A percentile compares a stretch with the other conserved stretches of the same genome.
phyloP scores from a whole-genome alignment of 108 stramenopile genomes.

The Cyclotella kingstonii region DNA sequence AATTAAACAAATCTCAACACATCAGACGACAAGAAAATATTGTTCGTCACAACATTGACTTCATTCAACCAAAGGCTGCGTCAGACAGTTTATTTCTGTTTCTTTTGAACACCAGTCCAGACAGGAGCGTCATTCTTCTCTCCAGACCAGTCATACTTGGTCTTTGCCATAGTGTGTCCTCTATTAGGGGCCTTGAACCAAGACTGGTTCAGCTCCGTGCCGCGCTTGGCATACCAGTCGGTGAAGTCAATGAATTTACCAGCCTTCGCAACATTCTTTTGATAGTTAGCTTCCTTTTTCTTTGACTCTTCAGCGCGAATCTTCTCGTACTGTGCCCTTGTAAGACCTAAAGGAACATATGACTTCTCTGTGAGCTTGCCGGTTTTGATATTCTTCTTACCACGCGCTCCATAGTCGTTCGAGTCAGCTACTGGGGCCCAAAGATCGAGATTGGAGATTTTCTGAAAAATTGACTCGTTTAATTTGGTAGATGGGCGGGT shows the following conservation, averaged over 20 bases:
- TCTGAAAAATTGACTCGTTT: slow-evolving; percentile 48
- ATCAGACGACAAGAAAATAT: no score
- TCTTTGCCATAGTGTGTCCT: slow-evolving; percentile 85
- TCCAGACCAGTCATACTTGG: slow-evolving; percentile 74
- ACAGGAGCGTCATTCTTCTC: slow-evolving; percentile 30
- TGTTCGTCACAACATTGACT: no score
- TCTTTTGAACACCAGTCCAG: slow-evolving; percentile 31
- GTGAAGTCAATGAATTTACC: slow-evolving; percentile 83
- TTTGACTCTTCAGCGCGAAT: slow-evolving; percentile 53
- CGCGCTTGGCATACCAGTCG: slow-evolving; percentile 69
- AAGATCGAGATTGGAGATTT: slow-evolving; percentile 73
- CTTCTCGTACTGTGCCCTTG: slow-evolving; percentile 65
- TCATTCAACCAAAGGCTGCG: no score
- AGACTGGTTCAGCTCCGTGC: slow-evolving; percentile 54
- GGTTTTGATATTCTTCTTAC: slow-evolving; percentile 64
- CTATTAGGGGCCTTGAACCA: slow-evolving; percentile 69
- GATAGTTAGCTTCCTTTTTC: slow-evolving; percentile 81
- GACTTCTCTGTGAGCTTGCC: slow-evolving; percentile 60
- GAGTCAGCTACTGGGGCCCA: slow-evolving; percentile 57
- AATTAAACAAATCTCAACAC: no score
- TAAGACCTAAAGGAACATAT: slow-evolving; percentile 76
- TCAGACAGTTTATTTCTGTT: slow-evolving; percentile 18
- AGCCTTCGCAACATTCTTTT: slow-evolving; percentile 76
- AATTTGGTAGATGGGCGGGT: slow-evolving; percentile 33
- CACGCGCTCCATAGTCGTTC: slow-evolving; percentile 79